Base-by-base conservation (phyloP, 306 rosid genomes). In the Oxytropis ochrocephala region DNA sequence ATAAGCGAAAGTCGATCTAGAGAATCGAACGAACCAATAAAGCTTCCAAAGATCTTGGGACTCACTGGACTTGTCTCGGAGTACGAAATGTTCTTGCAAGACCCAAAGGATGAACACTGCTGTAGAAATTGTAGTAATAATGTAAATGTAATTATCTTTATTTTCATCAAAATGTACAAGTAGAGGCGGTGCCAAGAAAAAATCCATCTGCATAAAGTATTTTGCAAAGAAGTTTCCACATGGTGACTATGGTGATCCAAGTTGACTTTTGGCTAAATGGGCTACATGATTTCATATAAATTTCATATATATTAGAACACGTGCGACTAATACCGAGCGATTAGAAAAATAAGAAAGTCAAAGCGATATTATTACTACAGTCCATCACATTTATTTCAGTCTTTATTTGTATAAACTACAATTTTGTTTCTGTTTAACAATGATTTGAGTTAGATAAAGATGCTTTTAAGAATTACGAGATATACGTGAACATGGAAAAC, bases 1-100 rank as follows among this genome's bases (percentile, higher is more conserved):
- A 77, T 69, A 8, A 75, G 56, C 1, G 89, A n/a, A 81, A 63
- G 87, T 85, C 42, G 98, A 85, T 17, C 24, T 80, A 17, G 92
- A 74, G 76, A 94, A 94, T 82, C 91, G 99, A 79, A 94, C 96
- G 97, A 85, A 48, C 96, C 99, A 33, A 91, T 85, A 83, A 90
- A 84, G 85, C 96, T 80, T 80, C 95, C 98, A 8, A n/a, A n/a
- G n/a, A 80, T 72, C 38, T 77, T 79, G 74, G 64, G 85, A 77
- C 80, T 81, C 70, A 19, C 32, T 47, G 96, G 87, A 72, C 79
- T 85, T 59, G 84, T 61, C 64, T 69, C 67, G 5, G 97, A n/a
- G 89, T 59, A 54, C 80, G 96, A 64, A 73, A 87, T 67, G 74
- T 86, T 94, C 87, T 94, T 94, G 86, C 99, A 91, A 33, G 92